These are phyloP conservation scores for Aspergillus sp. DNA, from an alignment of 2,329 filamentous ascomycete genomes.

Conservation along the genomic window DNA sequence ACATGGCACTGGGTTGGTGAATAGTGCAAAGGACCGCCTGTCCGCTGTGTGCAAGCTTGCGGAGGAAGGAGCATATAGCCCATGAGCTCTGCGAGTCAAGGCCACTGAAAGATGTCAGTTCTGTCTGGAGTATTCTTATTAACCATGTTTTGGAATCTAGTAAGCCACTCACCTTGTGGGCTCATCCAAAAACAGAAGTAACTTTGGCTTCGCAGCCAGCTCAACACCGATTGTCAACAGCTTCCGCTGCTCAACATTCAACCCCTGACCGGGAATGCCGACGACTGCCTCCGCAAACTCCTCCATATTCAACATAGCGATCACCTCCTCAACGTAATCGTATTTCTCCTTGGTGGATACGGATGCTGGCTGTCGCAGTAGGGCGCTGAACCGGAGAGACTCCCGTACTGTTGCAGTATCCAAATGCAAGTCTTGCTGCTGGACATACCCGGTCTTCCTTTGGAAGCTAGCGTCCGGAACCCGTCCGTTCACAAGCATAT, in stretches of 20 bases:
- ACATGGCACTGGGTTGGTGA: slow-evolving; percentile 85
- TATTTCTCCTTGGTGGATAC: slow-evolving; percentile 72
- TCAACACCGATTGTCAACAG: slow-evolving; percentile 90
- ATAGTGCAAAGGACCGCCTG: slow-evolving; percentile 91
- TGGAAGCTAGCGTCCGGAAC: slow-evolving; percentile 57
- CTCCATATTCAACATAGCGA: slow-evolving; percentile 82
- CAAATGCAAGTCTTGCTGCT: slow-evolving; percentile 87
- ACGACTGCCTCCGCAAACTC: slow-evolving; percentile 86
- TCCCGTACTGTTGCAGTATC: slow-evolving; percentile 83
- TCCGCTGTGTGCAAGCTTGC: slow-evolving; percentile 81
- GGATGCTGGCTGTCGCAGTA: slow-evolving; percentile 77
- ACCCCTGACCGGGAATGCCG: slow-evolving; percentile 77
- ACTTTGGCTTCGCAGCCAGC: slow-evolving; percentile 80
- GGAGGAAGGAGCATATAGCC: slow-evolving; percentile 79
- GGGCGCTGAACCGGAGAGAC: slow-evolving; percentile 78
- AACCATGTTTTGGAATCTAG: neutral
- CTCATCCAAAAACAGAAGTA: slow-evolving; percentile 87
- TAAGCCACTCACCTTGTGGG: slow-evolving; percentile 60
- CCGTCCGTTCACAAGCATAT: slow-evolving; percentile 75
- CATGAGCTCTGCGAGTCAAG: slow-evolving; percentile 88
- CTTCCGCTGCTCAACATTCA: slow-evolving; percentile 63
- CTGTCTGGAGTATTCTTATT: neutral
- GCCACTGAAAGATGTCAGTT: slow-evolving; percentile 52
- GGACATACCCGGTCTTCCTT: slow-evolving; percentile 53
- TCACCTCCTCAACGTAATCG: slow-evolving; percentile 82